Base-by-base conservation (phyloP, 2,329 filamentous ascomycete genomes). In the Alternaria novae-zelandiae region DNA sequence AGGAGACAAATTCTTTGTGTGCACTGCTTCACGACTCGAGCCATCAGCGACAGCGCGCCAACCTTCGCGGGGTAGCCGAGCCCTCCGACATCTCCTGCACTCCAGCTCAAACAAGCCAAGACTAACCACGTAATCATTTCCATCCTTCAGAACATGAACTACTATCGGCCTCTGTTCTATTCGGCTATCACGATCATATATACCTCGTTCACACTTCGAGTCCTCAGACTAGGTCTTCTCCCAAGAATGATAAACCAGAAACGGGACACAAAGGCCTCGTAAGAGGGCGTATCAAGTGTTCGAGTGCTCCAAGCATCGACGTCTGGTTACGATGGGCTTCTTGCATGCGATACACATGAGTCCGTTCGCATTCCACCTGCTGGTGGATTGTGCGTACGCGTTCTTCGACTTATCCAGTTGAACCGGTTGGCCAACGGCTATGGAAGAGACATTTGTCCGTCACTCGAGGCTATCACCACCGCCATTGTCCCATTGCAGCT, bases 161-260 rank as follows among this genome's bases (percentile, higher is more conserved):
- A 66, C 50, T 70, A 70, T 47, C 67, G 63, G 11, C 63, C 67
- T 2, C 63, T 72, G 13, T 46, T 72, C 13, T 71, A 63, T 21
- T 66, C 67, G 5, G 70, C 69, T 8, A 21, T 63, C 6, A 47
- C 63, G 3, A 57, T 71, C 32, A 61, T 71, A 3, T 72, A 72
- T 41, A 61, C 67, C 7, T 69, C 67, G 7, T 62, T 71, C 23
- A 59, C 65, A n/a, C 67, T 72, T 17, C 65, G 70, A 15, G 57
- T 69, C 49, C 57, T 62, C 20, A 68, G 67, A 32, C 21, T 69
- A 12, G 65, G 64, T 10, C 57, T 64, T 26, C 54, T 67, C 4
- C 65, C 65, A 15, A 58, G 64, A 26, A 53, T 55, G 32, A 44
- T 66, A 5, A 51, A 21, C 8, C 59, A 59, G 17, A 60, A 57